phyloP scores from a whole-genome alignment of 192 early-diverging fungal species.

The Dimargaris cristalligena region DNA sequence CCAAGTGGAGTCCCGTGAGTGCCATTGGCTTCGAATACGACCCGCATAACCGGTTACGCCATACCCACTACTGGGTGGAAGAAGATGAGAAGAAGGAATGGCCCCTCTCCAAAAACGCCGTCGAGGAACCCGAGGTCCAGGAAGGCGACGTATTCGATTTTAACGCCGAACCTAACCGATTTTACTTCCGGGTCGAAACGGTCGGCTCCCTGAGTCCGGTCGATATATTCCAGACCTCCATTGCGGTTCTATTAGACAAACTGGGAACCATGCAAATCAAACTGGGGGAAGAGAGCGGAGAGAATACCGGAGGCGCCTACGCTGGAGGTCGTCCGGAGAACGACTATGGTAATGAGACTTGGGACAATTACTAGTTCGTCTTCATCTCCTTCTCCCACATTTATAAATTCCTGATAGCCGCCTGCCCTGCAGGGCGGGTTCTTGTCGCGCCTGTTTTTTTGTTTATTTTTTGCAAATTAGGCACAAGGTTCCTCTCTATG shows the following conservation, averaged over 20 bases:
- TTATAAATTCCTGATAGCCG: too few relatives aligned
- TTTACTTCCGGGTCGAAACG: slow-evolving; percentile 66
- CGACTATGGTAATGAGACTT: background rate
- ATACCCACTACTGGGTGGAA: slow-evolving; percentile 89
- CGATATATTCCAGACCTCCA: slow-evolving; percentile 46
- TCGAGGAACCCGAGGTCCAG: slow-evolving; percentile 31
- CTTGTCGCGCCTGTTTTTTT: too few relatives aligned
- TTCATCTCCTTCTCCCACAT: too few relatives aligned
- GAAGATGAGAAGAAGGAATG: slow-evolving; percentile 71
- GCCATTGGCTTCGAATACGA: slow-evolving; percentile 93
- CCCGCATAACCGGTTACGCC: slow-evolving; percentile 82
- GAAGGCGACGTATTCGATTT: slow-evolving; percentile 47
- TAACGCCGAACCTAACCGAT: slow-evolving; percentile 60
- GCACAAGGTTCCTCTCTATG: too few relatives aligned
- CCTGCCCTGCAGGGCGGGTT: too few relatives aligned
- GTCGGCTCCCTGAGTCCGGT: slow-evolving; percentile 60
- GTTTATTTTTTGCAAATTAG: too few relatives aligned
- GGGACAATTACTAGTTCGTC: background rate
- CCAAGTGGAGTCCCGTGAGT: slow-evolving; percentile 88
- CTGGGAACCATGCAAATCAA: slow-evolving; percentile 50
- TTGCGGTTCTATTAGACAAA: slow-evolving; percentile 55
- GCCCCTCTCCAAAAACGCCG: slow-evolving; percentile 50
- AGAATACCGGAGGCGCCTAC: background rate
- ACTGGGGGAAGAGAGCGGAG: slow-evolving; percentile 21
- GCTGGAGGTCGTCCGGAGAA: background rate